Conservation (phyloP, 768 basidiomycete species). For the Auricularia auricula-judae region DNA sequence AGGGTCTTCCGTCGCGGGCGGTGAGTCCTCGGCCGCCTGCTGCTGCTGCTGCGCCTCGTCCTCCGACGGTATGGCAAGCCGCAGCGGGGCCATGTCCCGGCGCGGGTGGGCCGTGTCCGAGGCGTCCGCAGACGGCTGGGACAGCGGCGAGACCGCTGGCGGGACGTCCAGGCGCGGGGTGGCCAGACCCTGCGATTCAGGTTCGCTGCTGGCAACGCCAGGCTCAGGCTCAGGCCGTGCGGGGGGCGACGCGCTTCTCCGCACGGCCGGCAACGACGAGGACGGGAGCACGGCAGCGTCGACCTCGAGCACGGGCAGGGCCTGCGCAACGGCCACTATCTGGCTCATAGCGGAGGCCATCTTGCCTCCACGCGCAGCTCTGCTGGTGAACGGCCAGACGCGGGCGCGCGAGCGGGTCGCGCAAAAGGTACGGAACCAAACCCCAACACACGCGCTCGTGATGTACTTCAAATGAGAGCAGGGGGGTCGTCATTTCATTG, state of each 20-base stretch:
- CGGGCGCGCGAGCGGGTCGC: background rate
- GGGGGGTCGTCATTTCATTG: background rate
- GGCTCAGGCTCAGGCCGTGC: background rate
- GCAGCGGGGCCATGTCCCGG: background rate
- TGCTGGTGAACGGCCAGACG: background rate
- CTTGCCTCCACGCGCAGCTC: background rate
- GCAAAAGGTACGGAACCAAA: background rate
- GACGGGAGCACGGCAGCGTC: background rate
- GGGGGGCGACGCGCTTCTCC: background rate
- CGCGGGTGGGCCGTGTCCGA: background rate
- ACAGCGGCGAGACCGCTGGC: background rate
- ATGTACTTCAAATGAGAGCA: background rate
- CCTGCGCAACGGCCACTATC: background rate
- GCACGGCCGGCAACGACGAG: background rate
- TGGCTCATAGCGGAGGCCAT: background rate
- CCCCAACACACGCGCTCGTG: too few relatives aligned
- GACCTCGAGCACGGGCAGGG: background rate
- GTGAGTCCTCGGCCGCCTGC: background rate
- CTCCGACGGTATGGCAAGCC: background rate
- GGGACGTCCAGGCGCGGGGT: background rate
- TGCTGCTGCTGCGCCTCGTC: background rate
- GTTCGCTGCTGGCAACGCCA: background rate
- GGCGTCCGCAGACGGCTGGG: background rate
- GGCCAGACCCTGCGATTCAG: background rate
- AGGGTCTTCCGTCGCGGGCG: background rate